Evolutionary conservation across 1,284 basidiomycete species (phyloP), one percentile per base, ranked within the genome.

Genomic region (Irpex sp.): DNA sequence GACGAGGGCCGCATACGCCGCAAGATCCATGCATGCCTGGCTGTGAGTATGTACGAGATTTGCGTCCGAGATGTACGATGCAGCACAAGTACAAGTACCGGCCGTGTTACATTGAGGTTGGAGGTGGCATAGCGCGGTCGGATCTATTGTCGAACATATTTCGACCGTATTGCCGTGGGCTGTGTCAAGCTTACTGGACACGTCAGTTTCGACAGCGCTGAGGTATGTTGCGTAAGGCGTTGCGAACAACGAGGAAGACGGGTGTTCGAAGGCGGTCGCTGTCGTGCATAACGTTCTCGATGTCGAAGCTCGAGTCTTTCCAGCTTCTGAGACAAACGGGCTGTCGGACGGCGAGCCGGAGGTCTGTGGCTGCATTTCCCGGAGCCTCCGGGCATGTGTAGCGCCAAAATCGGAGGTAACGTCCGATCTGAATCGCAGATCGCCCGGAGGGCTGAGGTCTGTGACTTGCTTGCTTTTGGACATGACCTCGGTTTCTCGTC

Each of bases 151-250:
- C 39, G 39, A 43, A 43, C 26, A 43, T 43, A 43, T 43, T 9
- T 43, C 11, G 39, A 43, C 39, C 39, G 15, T 43, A 43, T 26
- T 43, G 39, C 15, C 15, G 39, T 43, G 8, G 39, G 39, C 39
- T 43, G 39, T 43, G 39, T 15, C 15, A 8, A 43, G 39, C 39
- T 43, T 43, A 43, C 39, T 43, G 39, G 39, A 50, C 17, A 17
- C 49, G 49, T n/a, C 49, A 50, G 49, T 50, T 43, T 55, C 53
- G 53, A 55, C 53, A 55, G 11, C 53, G 31, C 53, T 33, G 53
- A 55, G 31, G 19, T 13, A 26, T 35, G 9, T 26, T 35, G 53
- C 53, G 53, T 26, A 55, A 26, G 31, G 33, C 53, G 26, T 15
- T 33, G 53, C 31, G 53, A 13, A 6, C 7, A 17, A 50, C 49